Base-by-base conservation (phyloP, 2,329 filamentous ascomycete species). In the Fusarium fracticaudum region DNA sequence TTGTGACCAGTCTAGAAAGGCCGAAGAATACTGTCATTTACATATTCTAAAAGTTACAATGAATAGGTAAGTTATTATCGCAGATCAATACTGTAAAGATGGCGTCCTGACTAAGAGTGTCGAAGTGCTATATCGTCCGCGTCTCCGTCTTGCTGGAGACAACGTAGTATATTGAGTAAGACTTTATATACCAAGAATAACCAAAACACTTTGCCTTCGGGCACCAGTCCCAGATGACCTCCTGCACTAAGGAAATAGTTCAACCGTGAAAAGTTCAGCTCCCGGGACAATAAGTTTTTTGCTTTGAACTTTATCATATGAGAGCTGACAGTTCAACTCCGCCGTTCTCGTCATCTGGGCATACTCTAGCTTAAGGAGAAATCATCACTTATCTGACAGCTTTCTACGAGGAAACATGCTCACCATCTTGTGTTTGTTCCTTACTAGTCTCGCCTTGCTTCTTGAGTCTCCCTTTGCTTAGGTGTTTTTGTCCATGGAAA, bases 401-500 rank as follows among this genome's bases (percentile, higher is more conserved):
- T n/a, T 29, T 41, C 20, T 13, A 6, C 8, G 20, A 55, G 35
- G 51, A 29, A 55, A 13, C 18, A 40, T 7, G 51, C 20, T 40
- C 35, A 17, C n/a, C 15, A 14, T 29, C 5, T 13, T 40, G 24
- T 55, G 6, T 31, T 29, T 41, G 7, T n/a, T 55, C 51, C 14
- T 5, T n/a, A 24, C 24, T 37, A 15, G 31, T 24, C 24, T 54
- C 26, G 31, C 24, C 20, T 14, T 50, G 41, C n/a, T 11, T 44
- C 38, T 20, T 6, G 29, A 38, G 22, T n/a, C 35, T 63, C 22
- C 24, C 20, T 47, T 43, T 48, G 54, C 43, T 37, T 53, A 1
- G 20, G 24, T 60, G 24, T 54, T 68, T 68, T 70, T 70, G 40
- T 44, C 50, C 35, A 69, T 43, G 8, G 11, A n/a, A 50, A 54